Base-by-base conservation (phyloP, 805 yeast genomes). In the Ogataea methylovora region DNA sequence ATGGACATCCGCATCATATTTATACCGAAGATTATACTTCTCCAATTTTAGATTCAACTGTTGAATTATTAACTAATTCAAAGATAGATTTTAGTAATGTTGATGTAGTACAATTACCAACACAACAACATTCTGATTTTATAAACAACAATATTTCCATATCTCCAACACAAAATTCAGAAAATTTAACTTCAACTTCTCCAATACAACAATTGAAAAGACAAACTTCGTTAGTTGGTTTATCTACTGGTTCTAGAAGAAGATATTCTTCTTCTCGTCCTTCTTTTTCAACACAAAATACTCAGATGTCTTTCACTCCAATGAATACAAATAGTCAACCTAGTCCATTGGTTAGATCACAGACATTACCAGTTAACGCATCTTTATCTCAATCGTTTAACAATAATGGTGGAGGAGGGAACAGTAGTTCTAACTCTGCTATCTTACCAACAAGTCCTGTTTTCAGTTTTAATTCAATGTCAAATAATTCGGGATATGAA, bases 41-140 rank as follows among this genome's bases (percentile, higher is more conserved):
- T 2, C 88, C 95, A 1, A 84, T 84, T 6, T 63, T 85, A 45
- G 94, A 84, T 47, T 85, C 94, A 8, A 73, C 92, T 4, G 69
- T 78, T 14, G 74, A 80, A 39, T 63, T 83, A 24, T 66, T 77
- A 28, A 71, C 78, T 11, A 77, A 76, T 46, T 48, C 60, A 9
- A 58, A 64, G 29, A 64, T 81, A 4, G 73, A 80, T 46, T 68
- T 86, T 39, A 80, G 82, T 43, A 69, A 72, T 35, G 76, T 84
- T 11, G 88, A 83, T 39, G 73, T 85, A 58, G 76, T 84, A 15
- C 49, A 56, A 31, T 46, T 51, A n/a, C 57, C 60, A 13, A 46
- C 19, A 13, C 12, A 19, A 15, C 22, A 18, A 11, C 24, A 31
- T 5, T 27, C 24, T 7, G 4, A 16, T 13, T 28, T 21, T 9